phyloP scores from a whole-genome alignment of 1,284 basidiomycete species.

The Heterobasidion annosum region DNA sequence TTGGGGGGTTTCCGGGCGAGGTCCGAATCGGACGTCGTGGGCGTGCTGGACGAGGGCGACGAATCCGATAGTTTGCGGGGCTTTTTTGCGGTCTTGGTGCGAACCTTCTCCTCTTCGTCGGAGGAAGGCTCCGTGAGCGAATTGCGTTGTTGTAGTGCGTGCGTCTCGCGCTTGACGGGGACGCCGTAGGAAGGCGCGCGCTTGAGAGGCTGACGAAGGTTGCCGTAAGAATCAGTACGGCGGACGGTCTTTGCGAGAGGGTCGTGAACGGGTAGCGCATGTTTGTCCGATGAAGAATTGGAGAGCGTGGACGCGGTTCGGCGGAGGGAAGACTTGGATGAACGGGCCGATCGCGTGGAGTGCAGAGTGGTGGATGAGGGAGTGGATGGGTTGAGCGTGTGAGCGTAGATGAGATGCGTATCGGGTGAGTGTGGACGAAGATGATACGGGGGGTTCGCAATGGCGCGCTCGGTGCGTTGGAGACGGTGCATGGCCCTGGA shows the following conservation, averaged over 20 bases:
- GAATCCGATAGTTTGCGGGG: constrained; percentile 20
- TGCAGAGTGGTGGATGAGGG: constrained; percentile 61
- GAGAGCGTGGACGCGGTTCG: constrained; percentile 27
- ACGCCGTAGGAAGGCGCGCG: constrained; percentile 29
- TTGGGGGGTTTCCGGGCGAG: neutral
- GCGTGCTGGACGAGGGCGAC: neutral
- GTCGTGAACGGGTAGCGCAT: constrained; percentile 15
- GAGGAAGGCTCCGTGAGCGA: constrained; percentile 25
- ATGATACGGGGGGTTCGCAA: constrained; percentile 43
- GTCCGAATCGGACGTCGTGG: neutral
- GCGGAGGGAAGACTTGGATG: constrained; percentile 17
- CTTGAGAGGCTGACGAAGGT: constrained; percentile 25
- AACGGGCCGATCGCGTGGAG: constrained; percentile 27
- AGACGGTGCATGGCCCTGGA: constrained; percentile 58
- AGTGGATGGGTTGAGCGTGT: constrained; percentile 40
- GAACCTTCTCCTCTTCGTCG: constrained; percentile 67
- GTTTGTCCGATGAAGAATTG: constrained; percentile 16
- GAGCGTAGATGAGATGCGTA: constrained; percentile 27
- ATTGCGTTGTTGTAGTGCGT: neutral
- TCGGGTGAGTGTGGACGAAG: constrained; percentile 42
- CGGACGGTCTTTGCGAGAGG: constrained; percentile 1
- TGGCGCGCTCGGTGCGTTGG: constrained; percentile 51
- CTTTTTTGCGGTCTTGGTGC: constrained; percentile 54
- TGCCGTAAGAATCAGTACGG: constrained; percentile 19
- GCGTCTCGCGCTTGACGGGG: constrained; percentile 5